Percentiles rank a stretch among this genome's conserved stretches.
phyloP scores from a whole-genome alignment of 345 rosid genomes.

The Cochlearia excelsa region DNA sequence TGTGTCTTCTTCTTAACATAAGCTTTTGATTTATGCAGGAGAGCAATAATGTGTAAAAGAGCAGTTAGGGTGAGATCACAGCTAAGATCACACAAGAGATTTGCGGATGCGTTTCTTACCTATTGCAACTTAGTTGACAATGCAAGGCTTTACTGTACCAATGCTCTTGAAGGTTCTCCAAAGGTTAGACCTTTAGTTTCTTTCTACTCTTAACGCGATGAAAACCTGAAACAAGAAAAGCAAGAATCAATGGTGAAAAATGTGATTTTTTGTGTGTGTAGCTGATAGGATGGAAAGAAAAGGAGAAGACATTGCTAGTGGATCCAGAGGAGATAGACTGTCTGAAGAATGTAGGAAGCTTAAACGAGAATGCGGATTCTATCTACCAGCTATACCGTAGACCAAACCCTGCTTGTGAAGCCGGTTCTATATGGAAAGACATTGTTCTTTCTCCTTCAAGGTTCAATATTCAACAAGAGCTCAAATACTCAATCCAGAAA shows the following conservation, averaged over 20 bases:
- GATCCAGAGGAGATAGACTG: conserved; percentile 86
- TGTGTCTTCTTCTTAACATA: neutral
- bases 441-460: conserved; percentile 87
- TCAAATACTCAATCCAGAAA: conserved; percentile 68
- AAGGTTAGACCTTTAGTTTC: conserved; percentile 44
- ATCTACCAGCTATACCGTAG: conserved; percentile 65
- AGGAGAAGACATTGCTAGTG: conserved; percentile 76
- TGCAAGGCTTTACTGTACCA: conserved; percentile 86
- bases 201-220: neutral
- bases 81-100: conserved; percentile 84
- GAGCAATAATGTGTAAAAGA: conserved; percentile 87
- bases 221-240: conserved; percentile 3
- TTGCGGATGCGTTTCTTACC: conserved; percentile 75
- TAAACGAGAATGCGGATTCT: conserved; percentile 80
- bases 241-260: conserved; percentile 17
- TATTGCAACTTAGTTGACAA: conserved; percentile 83
- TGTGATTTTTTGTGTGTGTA: conserved; percentile 34
- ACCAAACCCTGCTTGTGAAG: conserved; percentile 68
- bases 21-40: conserved; percentile 48
- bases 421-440: conserved; percentile 94
- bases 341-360: conserved; percentile 56
- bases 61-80: conserved; percentile 92
- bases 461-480: conserved; percentile 72
- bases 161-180: conserved; percentile 79
- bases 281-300: conserved; percentile 98